Evolutionary conservation across 495 filamentous ascomycete genomes (phyloP).

Genomic region (Aspergillus haitiensis): DNA sequence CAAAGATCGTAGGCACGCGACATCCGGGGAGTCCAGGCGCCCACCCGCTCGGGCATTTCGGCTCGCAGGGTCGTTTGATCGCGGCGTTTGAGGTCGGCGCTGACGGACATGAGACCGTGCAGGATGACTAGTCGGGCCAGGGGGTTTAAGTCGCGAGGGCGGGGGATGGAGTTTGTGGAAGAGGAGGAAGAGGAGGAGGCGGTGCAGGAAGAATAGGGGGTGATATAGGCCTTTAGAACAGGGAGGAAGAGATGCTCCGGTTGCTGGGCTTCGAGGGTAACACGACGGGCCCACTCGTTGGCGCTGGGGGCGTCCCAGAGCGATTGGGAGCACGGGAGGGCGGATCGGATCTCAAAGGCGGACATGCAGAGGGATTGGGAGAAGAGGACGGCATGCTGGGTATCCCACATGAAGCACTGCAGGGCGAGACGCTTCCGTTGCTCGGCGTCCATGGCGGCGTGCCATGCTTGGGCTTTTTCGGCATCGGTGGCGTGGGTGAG

Average conservation of each 20-base stretch:
- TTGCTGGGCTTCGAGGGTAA: slow-evolving; percentile 21
- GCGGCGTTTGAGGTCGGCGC: slow-evolving; percentile 55
- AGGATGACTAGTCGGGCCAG: slow-evolving; percentile 50
- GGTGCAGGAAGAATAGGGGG: slow-evolving; percentile 2
- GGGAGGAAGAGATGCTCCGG: slow-evolving; percentile 41
- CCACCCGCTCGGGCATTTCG: slow-evolving; percentile 39
- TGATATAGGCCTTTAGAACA: slow-evolving; percentile 54
- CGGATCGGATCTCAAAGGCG: slow-evolving; percentile 54
- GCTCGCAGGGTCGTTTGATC: slow-evolving; percentile 52
- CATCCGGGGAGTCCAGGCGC: slow-evolving; percentile 51
- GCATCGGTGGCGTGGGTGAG: too few relatives aligned
- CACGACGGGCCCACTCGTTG: slow-evolving; percentile 43
- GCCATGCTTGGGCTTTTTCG: slow-evolving; percentile 35
- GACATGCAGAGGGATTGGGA: slow-evolving; percentile 61
- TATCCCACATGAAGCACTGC: slow-evolving; percentile 62
- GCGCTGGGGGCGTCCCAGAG: slow-evolving; percentile 54
- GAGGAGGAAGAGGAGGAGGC: too few relatives aligned
- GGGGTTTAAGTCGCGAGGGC: slow-evolving; percentile 45
- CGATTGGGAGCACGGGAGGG: slow-evolving; percentile 46
- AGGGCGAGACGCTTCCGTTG: slow-evolving; percentile 55
- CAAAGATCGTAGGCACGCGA: slow-evolving; percentile 51
- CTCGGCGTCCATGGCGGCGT: slow-evolving; percentile 49
- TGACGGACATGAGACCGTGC: slow-evolving; percentile 57
- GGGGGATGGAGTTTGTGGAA: not conserved
- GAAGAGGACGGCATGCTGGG: slow-evolving; percentile 56